Percentiles rank a stretch among this genome's conserved stretches.
Conservation (phyloP, 306 rosid genomes). For the Dryas octopetala region DNA sequence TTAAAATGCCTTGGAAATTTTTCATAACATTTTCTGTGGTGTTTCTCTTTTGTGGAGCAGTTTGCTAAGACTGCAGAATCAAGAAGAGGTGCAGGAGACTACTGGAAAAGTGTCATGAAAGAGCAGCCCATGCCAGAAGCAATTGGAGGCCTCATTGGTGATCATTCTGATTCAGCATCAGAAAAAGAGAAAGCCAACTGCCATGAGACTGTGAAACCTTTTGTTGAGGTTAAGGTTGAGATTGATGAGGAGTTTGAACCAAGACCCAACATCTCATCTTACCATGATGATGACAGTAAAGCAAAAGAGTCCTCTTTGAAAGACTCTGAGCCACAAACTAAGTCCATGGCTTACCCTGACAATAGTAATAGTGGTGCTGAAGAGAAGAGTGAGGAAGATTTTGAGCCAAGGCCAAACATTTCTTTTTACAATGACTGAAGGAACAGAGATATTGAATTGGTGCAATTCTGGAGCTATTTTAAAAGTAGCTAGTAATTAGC, state of each 20-base stretch:
- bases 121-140: slow-evolving; percentile 21
- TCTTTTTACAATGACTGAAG: neutral
- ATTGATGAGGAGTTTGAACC: slow-evolving; percentile 22
- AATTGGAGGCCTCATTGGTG: slow-evolving; percentile 16
- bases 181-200: neutral
- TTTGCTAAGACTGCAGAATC: slow-evolving; percentile 4
- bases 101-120: neutral
- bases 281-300: slow-evolving; percentile 10
- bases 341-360: neutral
- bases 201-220: neutral
- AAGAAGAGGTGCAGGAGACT: slow-evolving; percentile 10
- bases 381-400: neutral
- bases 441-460: neutral
- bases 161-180: neutral
- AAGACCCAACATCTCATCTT: neutral
- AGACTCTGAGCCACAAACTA: neutral
- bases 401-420: slow-evolving; percentile 10
- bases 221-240: neutral
- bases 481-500: neutral
- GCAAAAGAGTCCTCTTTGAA: neutral
- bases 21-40: neutral
- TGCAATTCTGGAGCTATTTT: neutral
- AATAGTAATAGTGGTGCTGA: neutral
- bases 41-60: neutral
- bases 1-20: neutral